Conservation (phyloP, 2,329 filamentous ascomycete species). For the Penicillium frequentans region DNA sequence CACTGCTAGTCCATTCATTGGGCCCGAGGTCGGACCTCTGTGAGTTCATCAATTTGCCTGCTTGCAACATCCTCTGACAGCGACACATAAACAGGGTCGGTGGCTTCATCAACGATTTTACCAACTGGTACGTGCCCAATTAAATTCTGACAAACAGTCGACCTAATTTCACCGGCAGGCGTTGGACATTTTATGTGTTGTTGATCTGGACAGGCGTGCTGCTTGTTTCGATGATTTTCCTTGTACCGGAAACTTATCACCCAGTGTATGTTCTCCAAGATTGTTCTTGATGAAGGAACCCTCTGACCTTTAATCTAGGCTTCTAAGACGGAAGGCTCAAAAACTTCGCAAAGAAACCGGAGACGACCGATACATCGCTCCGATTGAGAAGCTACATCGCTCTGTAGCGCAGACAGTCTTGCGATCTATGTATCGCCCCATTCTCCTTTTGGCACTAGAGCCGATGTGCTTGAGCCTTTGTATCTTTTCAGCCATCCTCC, state of each 20-base stretch:
- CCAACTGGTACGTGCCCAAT: conserved; percentile 53
- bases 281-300: neutral
- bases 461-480: conserved; percentile 85
- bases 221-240: conserved; percentile 62
- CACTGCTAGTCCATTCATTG: conserved; percentile 60
- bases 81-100: conserved; percentile 52
- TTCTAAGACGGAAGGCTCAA: conserved; percentile 71
- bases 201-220: conserved; percentile 76
- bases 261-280: conserved; percentile 42
- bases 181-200: conserved; percentile 82
- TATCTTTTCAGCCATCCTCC: conserved; percentile 77
- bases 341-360: conserved; percentile 71
- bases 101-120: conserved; percentile 78
- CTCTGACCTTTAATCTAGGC: conserved; percentile 21
- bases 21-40: conserved; percentile 58
- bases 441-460: conserved; percentile 76
- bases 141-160: neutral
- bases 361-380: conserved; percentile 73
- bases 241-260: conserved; percentile 87
- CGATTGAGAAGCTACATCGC: conserved; percentile 70
- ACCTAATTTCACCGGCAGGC: conserved; percentile 39
- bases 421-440: conserved; percentile 62
- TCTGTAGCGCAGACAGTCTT: conserved; percentile 65
- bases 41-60: conserved; percentile 19
- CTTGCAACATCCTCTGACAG: conserved; percentile 11